These are phyloP conservation scores for Waltergamsia citrina DNA, from an alignment of 2,329 filamentous ascomycete species.

Conservation along the genomic window DNA sequence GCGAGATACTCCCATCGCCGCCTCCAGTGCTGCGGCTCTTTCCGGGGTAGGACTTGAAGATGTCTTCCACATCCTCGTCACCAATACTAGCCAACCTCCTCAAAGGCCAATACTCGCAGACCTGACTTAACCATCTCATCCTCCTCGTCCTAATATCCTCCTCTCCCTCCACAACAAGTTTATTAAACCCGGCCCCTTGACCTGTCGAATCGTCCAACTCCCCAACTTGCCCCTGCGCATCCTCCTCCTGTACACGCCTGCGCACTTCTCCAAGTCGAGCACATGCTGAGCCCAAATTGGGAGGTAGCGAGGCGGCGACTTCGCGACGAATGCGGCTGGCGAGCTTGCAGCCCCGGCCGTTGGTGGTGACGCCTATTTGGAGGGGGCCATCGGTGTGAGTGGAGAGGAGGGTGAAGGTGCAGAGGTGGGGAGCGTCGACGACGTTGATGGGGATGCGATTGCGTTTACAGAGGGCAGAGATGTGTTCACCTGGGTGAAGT, in stretches of 20 bases:
- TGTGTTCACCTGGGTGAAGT: constrained; percentile 41
- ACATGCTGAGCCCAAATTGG: constrained; percentile 67
- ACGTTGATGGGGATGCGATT: constrained; percentile 90
- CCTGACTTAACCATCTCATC: constrained; percentile 88
- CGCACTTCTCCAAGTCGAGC: constrained; percentile 66
- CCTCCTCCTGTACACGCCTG: constrained; percentile 54
- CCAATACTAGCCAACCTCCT: constrained; percentile 69
- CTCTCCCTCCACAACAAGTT: constrained; percentile 63
- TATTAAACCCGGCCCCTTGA: constrained; percentile 78
- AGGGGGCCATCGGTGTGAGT: constrained; percentile 85
- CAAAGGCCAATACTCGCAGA: constrained; percentile 98
- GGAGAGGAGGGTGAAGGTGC: constrained; percentile 82
- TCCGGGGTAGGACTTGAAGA: constrained; percentile 63
- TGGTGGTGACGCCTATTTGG: constrained; percentile 92
- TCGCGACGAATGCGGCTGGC: constrained; percentile 83
- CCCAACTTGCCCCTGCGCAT: constrained; percentile 14
- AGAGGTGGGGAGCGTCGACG: constrained; percentile 75
- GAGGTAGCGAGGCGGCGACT: constrained; percentile 70
- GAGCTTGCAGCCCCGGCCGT: constrained; percentile 88
- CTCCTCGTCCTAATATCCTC: constrained; percentile 69
- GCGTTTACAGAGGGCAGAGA: constrained; percentile 66
- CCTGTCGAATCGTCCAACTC: constrained; percentile 53
- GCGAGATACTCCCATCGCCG: constrained; percentile 6
- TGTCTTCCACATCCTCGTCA: constrained; percentile 66
- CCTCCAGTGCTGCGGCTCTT: constrained; percentile 10